A percentile compares a stretch with the other conserved stretches of the same genome.
Conservation (phyloP, 2,329 filamentous ascomycete genomes). For the Ophiostoma himal-ulmi region DNA sequence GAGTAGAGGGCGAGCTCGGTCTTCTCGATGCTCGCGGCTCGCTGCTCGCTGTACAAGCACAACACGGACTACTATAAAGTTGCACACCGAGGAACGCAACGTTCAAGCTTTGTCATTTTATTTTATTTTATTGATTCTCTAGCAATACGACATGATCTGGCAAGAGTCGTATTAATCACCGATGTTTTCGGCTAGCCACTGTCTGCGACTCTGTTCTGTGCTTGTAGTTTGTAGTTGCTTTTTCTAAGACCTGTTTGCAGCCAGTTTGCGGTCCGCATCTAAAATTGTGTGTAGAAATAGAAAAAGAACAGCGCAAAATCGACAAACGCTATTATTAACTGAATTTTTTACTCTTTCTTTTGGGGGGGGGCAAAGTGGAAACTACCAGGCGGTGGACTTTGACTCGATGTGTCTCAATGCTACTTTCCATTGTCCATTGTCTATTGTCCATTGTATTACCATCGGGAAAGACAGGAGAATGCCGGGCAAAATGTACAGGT, state of each 20-base stretch:
- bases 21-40: neutral
- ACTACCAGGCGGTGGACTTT: neutral
- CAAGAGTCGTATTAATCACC: neutral
- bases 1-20: neutral
- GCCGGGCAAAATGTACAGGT: neutral
- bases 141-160: constrained; percentile 3
- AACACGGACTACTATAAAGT: too few relatives aligned
- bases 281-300: neutral
- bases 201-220: neutral
- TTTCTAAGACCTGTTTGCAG: too few relatives aligned
- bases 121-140: too few relatives aligned
- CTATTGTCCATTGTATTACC: neutral
- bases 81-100: neutral
- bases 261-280: neutral
- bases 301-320: neutral
- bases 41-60: too few relatives aligned
- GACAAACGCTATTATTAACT: neutral
- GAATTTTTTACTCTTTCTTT: neutral
- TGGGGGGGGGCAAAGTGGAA: neutral
- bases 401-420: neutral
- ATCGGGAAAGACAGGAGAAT: neutral
- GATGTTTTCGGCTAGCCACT: neutral
- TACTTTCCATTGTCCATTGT: neutral
- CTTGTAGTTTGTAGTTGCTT: neutral
- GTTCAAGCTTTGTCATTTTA: neutral